phyloP scores from a whole-genome alignment of 306 rosid species.

The Rubus idaeus region DNA sequence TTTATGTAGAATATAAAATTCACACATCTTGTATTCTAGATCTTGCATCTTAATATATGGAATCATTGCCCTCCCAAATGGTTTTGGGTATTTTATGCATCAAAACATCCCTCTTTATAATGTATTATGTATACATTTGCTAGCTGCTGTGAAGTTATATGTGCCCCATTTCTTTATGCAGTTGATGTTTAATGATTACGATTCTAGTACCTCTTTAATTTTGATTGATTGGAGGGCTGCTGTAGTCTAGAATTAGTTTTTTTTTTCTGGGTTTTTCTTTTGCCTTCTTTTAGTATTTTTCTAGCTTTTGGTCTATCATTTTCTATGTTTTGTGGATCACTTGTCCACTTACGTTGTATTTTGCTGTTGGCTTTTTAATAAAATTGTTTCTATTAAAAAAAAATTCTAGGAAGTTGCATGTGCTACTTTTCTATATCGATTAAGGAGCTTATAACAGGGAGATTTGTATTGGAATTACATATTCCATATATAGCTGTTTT shows the following conservation, averaged over 20 bases:
- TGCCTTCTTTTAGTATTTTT: too few species aligned
- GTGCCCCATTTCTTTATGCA: neutral
- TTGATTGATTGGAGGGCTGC: too few species aligned
- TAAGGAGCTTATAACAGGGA: neutral
- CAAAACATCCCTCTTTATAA: neutral
- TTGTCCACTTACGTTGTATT: too few species aligned
- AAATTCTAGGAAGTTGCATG: neutral
- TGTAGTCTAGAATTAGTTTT: too few species aligned
- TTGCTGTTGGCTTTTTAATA: too few species aligned
- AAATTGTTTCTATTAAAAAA: too few species aligned
- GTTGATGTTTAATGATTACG: neutral
- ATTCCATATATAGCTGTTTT: neutral
- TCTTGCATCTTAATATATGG: neutral
- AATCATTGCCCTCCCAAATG: neutral
- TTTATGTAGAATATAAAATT: neutral
- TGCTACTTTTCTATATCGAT: neutral
- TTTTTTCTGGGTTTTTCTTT: too few species aligned
- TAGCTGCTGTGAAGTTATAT: neutral
- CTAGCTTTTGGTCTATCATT: too few species aligned
- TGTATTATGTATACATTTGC: neutral
- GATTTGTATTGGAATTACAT: neutral
- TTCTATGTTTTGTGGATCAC: too few species aligned
- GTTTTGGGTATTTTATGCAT: slow-evolving; percentile 1
- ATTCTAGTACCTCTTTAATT: too few species aligned
- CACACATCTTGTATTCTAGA: neutral